Conservation (phyloP, 2,329 filamentous ascomycete genomes). For the Pyrenochaeta sp. region DNA sequence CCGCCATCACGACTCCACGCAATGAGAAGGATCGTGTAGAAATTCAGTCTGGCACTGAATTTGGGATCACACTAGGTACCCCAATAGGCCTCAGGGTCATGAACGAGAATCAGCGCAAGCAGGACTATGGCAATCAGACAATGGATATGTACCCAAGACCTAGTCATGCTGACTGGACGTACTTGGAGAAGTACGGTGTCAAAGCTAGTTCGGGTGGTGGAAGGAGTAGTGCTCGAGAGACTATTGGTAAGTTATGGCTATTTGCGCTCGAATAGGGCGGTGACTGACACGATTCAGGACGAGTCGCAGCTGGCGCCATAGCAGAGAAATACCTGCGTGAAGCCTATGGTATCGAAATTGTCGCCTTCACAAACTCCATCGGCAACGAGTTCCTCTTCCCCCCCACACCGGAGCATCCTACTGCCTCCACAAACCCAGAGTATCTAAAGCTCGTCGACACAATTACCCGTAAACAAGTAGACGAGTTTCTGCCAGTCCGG, state of each 20-base stretch:
- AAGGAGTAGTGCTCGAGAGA: constrained; percentile 90
- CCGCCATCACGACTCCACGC: constrained; percentile 86
- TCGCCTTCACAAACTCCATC: constrained; percentile 87
- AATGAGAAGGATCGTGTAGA: constrained; percentile 91
- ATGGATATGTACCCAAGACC: constrained; percentile 93
- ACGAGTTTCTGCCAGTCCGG: constrained; percentile 83
- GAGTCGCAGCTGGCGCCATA: constrained; percentile 90
- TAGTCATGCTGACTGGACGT: constrained; percentile 95
- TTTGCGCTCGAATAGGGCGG: background rate
- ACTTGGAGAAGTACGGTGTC: constrained; percentile 95
- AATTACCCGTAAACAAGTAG: constrained; percentile 79
- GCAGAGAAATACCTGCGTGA: constrained; percentile 89
- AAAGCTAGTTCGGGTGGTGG: constrained; percentile 92
- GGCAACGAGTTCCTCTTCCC: constrained; percentile 81
- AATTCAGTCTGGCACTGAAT: constrained; percentile 93
- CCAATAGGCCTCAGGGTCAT: constrained; percentile 87
- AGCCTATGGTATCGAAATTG: constrained; percentile 86
- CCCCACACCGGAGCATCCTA: constrained; percentile 70
- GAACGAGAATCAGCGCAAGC: constrained; percentile 92
- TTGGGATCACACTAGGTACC: constrained; percentile 87
- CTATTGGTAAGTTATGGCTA: constrained; percentile 69
- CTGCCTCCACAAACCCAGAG: constrained; percentile 75
- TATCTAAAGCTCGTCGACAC: constrained; percentile 78
- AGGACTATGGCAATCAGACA: constrained; percentile 88
- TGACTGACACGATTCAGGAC: constrained; percentile 58